Percentiles rank a stretch among this genome's conserved stretches.
Evolutionary conservation across 2,329 filamentous ascomycete genomes (phyloP).

Genomic region (Bipolaris zeicola): DNA sequence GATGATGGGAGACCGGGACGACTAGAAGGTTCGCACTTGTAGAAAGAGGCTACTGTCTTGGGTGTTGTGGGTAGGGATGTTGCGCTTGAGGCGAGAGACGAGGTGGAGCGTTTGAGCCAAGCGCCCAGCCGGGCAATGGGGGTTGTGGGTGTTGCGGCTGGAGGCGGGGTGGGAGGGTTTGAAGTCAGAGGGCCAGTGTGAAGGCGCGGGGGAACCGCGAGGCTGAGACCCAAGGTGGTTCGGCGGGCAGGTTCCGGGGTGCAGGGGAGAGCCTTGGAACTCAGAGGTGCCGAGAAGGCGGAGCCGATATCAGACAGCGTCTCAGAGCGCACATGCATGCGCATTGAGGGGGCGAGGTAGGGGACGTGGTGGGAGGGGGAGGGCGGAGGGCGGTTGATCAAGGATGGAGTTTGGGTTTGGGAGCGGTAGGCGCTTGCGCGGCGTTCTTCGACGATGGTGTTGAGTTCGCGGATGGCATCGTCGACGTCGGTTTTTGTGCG

Average conservation of each 20-base stretch:
- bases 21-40: conserved; percentile 30
- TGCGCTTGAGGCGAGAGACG: conserved; percentile 27
- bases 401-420: conserved; percentile 32
- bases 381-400: conserved; percentile 36
- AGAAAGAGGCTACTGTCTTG: conserved; percentile 31
- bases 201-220: conserved; percentile 28
- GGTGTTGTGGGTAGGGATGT: conserved; percentile 15
- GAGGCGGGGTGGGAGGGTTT: conserved; percentile 45
- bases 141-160: conserved; percentile 41
- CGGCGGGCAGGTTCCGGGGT: conserved; percentile 22
- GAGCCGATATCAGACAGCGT: conserved; percentile 57
- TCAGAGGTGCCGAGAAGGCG: conserved; percentile 51
- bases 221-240: conserved; percentile 30
- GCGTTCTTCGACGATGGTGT: conserved; percentile 56
- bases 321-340: conserved; percentile 54
- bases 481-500: conserved; percentile 50
- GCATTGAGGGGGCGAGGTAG: conserved; percentile 54
- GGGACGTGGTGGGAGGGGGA: conserved; percentile 51
- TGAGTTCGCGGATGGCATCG: conserved; percentile 54
- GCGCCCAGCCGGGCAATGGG: conserved; percentile 41
- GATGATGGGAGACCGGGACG: too few relatives aligned
- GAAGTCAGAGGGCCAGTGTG: conserved; percentile 39
- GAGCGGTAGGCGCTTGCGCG: conserved; percentile 48
- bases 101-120: conserved; percentile 44
- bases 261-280: conserved; percentile 33